Evolutionary conservation across 2,329 filamentous ascomycete species (phyloP).

Genomic region (Alternaria arbusti): DNA sequence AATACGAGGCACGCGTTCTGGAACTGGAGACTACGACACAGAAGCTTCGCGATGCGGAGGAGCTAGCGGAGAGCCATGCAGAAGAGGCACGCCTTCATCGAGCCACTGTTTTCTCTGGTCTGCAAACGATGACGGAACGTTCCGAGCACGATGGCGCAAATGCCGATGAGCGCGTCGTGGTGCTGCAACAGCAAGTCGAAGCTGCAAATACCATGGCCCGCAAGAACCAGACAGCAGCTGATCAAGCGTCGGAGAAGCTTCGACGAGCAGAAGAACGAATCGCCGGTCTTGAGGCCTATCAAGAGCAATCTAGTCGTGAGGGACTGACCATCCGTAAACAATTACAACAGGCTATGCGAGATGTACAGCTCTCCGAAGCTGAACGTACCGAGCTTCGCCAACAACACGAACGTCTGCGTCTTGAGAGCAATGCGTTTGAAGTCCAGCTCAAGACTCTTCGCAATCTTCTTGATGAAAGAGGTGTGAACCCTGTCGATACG

Average conservation of each 20-base stretch:
- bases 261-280: conserved; percentile 95
- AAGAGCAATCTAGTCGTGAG: conserved; percentile 95
- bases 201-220: conserved; percentile 80
- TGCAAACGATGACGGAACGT: conserved; percentile 73
- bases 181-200: conserved; percentile 80
- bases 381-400: conserved; percentile 83
- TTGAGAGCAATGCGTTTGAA: conserved; percentile 90
- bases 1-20: conserved; percentile 79
- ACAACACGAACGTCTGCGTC: conserved; percentile 81
- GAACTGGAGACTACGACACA: conserved; percentile 79
- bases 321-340: conserved; percentile 89
- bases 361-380: conserved; percentile 80
- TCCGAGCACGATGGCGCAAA: conserved; percentile 59
- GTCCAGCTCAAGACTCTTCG: conserved; percentile 94
- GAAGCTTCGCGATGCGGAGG: conserved; percentile 82
- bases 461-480: conserved; percentile 87
- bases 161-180: conserved; percentile 68
- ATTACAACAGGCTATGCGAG: conserved; percentile 81
- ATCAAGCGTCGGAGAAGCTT: conserved; percentile 84
- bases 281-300: conserved; percentile 93
- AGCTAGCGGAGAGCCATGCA: conserved; percentile 84
- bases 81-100: conserved; percentile 87
- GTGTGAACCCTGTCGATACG: conserved; percentile 77
- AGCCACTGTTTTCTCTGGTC: conserved; percentile 78
- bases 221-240: conserved; percentile 88